Base-by-base conservation (phyloP, 2,329 filamentous ascomycete genomes). In the Waltergamsia citrina region DNA sequence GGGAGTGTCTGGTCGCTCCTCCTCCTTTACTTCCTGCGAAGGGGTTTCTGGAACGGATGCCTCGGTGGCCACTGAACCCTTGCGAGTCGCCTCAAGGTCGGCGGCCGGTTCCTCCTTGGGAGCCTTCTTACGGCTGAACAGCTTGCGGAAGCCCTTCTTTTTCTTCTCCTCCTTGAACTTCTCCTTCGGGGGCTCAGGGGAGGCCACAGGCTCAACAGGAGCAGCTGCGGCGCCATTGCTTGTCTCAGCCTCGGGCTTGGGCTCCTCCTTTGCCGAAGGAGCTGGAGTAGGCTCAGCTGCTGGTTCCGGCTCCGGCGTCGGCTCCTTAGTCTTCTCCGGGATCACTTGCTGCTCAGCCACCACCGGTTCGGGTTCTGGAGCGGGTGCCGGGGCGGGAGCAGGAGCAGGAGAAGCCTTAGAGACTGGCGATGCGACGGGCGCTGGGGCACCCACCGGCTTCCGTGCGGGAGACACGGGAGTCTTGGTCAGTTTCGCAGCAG, bases 41-140 rank as follows among this genome's bases (percentile, higher is more conserved):
- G 32, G 31, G 20, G 32, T 32, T 4, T 5, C 10, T 14, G 8
- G 8, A 18, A 7, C 18, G 25, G 33, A 29, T 24, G 28, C 14
- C 21, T 33, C 21, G 2, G 35, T 35, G 21, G 29, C 14, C 14
- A 32, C 20, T 11, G 32, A 29, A 14, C 27, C 23, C 46, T 42
- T 7, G 42, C 46, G 22, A 44, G 69, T 69, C 46, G 48, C 62
- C 52, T 62, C 71, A 41, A 67, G 55, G 46, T 70, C 69, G 39
- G 56, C 57, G 37, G 62, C 62, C 24, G 71, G n/a, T n/a, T n/a
- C 66, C 38, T 69, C 68, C 2, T 75, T 70, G 7, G 67, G 68
- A 16, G 69, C 47, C 54, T 71, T 78, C 57, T 75, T 81, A 44
- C 75, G 71, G 30, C 68, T 67, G 47, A 84, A 83, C 27, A 84